Percentiles rank a stretch among this genome's conserved stretches.
Conservation (phyloP, 148 eudicot species). For the Salicornia ramosissima region DNA sequence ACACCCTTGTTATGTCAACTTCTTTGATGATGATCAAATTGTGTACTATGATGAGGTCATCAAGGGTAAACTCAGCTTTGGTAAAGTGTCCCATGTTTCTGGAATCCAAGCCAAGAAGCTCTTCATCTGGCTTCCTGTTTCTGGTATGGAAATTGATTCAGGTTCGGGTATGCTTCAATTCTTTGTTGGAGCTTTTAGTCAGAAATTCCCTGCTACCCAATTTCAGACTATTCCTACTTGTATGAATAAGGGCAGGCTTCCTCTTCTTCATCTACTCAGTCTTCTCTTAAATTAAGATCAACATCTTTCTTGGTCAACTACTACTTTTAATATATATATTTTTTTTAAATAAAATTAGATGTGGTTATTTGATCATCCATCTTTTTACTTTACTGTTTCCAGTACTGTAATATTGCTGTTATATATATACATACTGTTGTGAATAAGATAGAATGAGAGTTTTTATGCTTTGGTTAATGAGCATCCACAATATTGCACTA, state of each 20-base stretch:
- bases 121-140: slow-evolving; percentile 66
- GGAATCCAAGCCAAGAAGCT: slow-evolving; percentile 76
- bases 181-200: slow-evolving; percentile 57
- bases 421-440: too few relatives aligned
- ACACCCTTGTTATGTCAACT: slow-evolving; percentile 59
- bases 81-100: slow-evolving; percentile 50
- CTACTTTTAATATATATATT: not conserved
- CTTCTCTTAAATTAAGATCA: not conserved
- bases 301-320: not conserved
- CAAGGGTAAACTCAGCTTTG: slow-evolving; percentile 51
- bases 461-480: too few relatives aligned
- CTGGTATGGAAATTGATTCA: slow-evolving; percentile 47
- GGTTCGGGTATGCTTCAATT: slow-evolving; percentile 44
- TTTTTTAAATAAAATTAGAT: too few relatives aligned
- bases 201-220: slow-evolving; percentile 54
- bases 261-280: not conserved
- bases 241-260: slow-evolving; percentile 39
- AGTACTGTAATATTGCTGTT: not conserved
- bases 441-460: too few relatives aligned
- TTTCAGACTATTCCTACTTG: slow-evolving; percentile 53
- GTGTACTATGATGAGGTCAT: slow-evolving; percentile 52
- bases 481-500: too few relatives aligned
- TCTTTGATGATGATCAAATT: slow-evolving; percentile 46
- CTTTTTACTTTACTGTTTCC: not conserved
- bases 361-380: not conserved